phyloP scores from a whole-genome alignment of 208 protist genomes.

The Acanthamoeba royreba region DNA sequence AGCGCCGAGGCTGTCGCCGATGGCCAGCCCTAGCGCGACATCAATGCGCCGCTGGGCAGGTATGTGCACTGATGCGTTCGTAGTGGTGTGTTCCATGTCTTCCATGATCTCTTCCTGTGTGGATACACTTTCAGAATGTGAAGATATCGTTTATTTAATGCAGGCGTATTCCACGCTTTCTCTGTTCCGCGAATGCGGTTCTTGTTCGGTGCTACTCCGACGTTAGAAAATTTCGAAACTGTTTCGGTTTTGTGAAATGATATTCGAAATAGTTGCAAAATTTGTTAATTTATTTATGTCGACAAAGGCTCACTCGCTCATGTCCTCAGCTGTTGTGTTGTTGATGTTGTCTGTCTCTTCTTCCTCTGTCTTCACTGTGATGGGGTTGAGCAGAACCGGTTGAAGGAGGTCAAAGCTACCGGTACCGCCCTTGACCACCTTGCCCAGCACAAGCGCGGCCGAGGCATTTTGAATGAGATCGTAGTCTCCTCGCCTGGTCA shows the following conservation, averaged over 20 bases:
- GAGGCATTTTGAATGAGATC: conserved; percentile 68
- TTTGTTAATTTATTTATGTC: background rate
- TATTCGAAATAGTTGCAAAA: background rate
- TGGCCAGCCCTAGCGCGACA: background rate
- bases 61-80: background rate
- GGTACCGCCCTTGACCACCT: conserved; percentile 62
- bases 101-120: too few relatives aligned
- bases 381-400: conserved; percentile 28
- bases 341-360: background rate
- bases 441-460: conserved; percentile 73
- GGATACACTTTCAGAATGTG: too few relatives aligned
- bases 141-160: too few relatives aligned
- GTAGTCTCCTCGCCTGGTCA: conserved; percentile 48
- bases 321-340: background rate
- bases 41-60: background rate
- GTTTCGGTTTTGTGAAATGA: background rate
- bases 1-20: conserved; percentile 15
- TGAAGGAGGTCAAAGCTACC: conserved; percentile 66
- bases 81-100: too few relatives aligned
- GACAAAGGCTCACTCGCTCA: background rate
- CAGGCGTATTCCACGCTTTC: too few relatives aligned
- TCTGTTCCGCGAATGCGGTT: too few relatives aligned
- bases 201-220: too few relatives aligned
- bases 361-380: background rate
- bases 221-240: too few relatives aligned